phyloP scores from a whole-genome alignment of 805 yeast genomes.

The Candida palmyrensis region DNA sequence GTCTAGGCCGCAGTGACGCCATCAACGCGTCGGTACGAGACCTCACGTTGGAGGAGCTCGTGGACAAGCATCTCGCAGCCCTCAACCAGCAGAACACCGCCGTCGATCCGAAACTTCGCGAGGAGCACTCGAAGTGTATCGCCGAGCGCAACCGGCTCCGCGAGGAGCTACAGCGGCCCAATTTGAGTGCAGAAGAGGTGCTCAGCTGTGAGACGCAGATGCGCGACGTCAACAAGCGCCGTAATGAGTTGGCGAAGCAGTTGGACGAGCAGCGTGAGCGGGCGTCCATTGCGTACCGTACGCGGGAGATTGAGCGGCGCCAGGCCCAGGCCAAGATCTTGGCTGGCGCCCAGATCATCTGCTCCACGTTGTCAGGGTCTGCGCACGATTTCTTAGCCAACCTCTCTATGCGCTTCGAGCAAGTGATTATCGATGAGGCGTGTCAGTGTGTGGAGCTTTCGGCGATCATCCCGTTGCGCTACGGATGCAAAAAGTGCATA shows the following conservation, averaged over 20 bases:
- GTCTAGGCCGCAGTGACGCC: constrained; percentile 88
- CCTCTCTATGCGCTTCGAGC: constrained; percentile 73
- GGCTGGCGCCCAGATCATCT: constrained; percentile 74
- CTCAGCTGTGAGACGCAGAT: constrained; percentile 45
- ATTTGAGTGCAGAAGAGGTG: constrained; percentile 35
- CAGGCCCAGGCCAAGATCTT: constrained; percentile 69
- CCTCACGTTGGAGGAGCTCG: constrained; percentile 78
- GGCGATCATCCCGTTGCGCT: constrained; percentile 84
- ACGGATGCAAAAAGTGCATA: constrained; percentile 84
- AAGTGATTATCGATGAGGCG: constrained; percentile 94
- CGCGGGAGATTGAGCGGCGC: constrained; percentile 72
- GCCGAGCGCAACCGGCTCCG: constrained; percentile 55
- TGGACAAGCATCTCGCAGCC: constrained; percentile 54
- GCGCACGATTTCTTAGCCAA: constrained; percentile 83
- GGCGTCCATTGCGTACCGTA: constrained; percentile 62
- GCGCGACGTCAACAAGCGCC: constrained; percentile 51
- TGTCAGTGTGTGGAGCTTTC: constrained; percentile 95
- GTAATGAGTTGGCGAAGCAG: constrained; percentile 66
- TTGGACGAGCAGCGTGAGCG: constrained; percentile 78
- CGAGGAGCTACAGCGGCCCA: constrained; percentile 22
- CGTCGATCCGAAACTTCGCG: constrained; percentile 46
- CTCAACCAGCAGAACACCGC: constrained; percentile 29
- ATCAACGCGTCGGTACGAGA: constrained; percentile 78
- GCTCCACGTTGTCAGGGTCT: constrained; percentile 90
- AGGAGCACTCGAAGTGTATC: constrained; percentile 47